These are phyloP conservation scores for Clonostachys byssicola DNA, from an alignment of 2,329 filamentous ascomycete genomes.

Conservation along the genomic window DNA sequence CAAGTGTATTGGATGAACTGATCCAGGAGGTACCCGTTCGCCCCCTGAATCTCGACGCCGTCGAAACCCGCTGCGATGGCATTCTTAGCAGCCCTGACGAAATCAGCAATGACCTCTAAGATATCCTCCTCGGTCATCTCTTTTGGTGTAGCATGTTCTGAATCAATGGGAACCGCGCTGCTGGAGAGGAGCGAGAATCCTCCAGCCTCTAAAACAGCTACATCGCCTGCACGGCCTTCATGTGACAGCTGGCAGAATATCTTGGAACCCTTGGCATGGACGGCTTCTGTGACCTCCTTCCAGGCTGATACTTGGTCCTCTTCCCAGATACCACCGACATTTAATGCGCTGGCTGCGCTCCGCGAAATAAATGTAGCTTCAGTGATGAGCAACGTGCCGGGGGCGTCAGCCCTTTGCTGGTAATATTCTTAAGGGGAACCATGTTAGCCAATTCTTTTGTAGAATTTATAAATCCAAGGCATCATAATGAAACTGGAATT, in stretches of 20 bases:
- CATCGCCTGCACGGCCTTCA: conserved; percentile 25
- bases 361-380: conserved; percentile 43
- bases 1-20: conserved; percentile 33
- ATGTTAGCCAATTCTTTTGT: background rate
- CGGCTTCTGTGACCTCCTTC: conserved; percentile 53
- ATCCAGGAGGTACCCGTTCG: conserved; percentile 31
- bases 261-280: conserved; percentile 55
- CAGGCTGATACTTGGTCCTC: conserved; percentile 51
- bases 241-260: conserved; percentile 58
- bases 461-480: background rate
- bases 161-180: conserved; percentile 15
- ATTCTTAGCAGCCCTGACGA: conserved; percentile 44
- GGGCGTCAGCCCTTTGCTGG: conserved; percentile 27
- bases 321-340: conserved; percentile 52
- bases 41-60: conserved; percentile 32
- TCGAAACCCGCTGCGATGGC: conserved; percentile 55
- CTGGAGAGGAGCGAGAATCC: background rate
- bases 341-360: conserved; percentile 29
- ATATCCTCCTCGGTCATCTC: conserved; percentile 65
- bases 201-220: background rate
- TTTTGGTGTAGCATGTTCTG: conserved; percentile 39
- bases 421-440: conserved; percentile 25
- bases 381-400: conserved; percentile 34
- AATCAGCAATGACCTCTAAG: conserved; percentile 53
- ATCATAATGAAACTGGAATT: background rate